These are phyloP conservation scores for Trichophyton mentagrophytes DNA, from an alignment of 2,329 filamentous ascomycete genomes.

Conservation along the genomic window DNA sequence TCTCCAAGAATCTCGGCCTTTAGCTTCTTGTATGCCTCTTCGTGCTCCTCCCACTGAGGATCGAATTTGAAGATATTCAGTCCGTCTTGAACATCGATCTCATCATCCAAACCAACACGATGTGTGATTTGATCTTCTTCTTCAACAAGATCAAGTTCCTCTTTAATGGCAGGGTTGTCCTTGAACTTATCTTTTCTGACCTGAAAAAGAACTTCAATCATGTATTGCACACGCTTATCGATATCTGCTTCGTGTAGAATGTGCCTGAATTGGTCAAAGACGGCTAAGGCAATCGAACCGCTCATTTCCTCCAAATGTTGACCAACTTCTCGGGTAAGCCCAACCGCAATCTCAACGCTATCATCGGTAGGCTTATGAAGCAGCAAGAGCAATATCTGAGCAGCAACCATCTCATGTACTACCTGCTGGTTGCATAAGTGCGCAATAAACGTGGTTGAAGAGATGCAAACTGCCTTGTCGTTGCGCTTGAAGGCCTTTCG, in stretches of 20 bases:
- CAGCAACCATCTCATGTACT: constrained; percentile 81
- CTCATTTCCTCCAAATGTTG: constrained; percentile 95
- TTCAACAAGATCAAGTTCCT: constrained; percentile 89
- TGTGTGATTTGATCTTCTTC: constrained; percentile 98
- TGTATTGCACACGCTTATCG: constrained; percentile 96
- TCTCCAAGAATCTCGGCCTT: constrained; percentile 92
- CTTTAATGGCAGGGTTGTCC: constrained; percentile 78
- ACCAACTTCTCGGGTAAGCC: constrained; percentile 81
- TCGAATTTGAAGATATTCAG: constrained; percentile 96
- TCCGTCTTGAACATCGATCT: constrained; percentile 70
- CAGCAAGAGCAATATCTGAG: constrained; percentile 82
- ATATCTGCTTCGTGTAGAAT: constrained; percentile 95
- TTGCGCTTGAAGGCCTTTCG: constrained; percentile 91
- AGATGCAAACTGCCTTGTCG: constrained; percentile 90
- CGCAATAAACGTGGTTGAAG: constrained; percentile 85
- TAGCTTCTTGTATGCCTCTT: constrained; percentile 76
- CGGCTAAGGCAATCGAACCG: constrained; percentile 67
- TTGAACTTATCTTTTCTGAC: constrained; percentile 94
- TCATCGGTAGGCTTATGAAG: constrained; percentile 94
- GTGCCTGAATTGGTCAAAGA: constrained; percentile 91
- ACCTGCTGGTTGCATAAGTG: constrained; percentile 96
- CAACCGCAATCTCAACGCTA: constrained; percentile 93
- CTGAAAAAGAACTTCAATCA: constrained; percentile 96
- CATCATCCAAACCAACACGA: constrained; percentile 65
- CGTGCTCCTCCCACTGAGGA: constrained; percentile 75